Evolutionary conservation across 768 basidiomycete genomes (phyloP).

Genomic region (Hericium coralloides): DNA sequence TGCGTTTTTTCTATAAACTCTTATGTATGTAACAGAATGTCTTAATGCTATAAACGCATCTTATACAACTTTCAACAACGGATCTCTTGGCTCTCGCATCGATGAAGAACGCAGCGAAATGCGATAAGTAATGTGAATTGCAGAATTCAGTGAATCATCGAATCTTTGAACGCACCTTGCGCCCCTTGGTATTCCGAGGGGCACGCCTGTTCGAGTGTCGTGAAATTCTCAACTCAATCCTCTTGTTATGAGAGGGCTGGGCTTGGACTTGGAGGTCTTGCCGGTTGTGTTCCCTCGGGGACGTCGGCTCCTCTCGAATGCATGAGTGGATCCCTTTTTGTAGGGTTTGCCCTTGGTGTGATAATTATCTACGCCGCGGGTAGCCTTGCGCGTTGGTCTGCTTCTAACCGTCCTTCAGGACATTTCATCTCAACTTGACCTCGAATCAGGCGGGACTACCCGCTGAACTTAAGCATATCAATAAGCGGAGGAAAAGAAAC

Average conservation of each 20-base stretch:
- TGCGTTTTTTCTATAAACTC: constrained; percentile 14
- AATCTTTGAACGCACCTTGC: constrained; percentile 80
- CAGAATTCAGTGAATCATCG: constrained; percentile 58
- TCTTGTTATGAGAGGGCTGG: constrained; percentile 39
- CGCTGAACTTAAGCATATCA: constrained; percentile 86
- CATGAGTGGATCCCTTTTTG: constrained; percentile 15
- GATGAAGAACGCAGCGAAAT: constrained; percentile 80
- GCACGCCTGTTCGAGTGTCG: constrained; percentile 76
- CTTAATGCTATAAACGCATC: constrained; percentile 23
- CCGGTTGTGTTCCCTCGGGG: constrained; percentile 41
- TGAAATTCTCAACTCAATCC: constrained; percentile 27
- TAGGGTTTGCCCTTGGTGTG: constrained; percentile 26
- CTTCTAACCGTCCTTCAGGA: constrained; percentile 17
- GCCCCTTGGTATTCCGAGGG: constrained; percentile 65
- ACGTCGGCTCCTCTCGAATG: constrained; percentile 21
- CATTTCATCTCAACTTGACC: constrained; percentile 35
- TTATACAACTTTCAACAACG: constrained; percentile 45
- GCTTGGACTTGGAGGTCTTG: constrained; percentile 38
- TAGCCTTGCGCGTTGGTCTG: constrained; percentile 21
- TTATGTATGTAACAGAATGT: neutral
- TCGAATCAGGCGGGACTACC: constrained; percentile 81
- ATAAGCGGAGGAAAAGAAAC: constrained; percentile 89
- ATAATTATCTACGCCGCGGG: constrained; percentile 42
- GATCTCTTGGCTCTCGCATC: constrained; percentile 87
- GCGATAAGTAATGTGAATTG: constrained; percentile 80